A percentile compares a stretch with the other conserved stretches of the same genome.
These are phyloP conservation scores for Podila horticola DNA, from an alignment of 192 early-diverging fungal genomes.

Conservation along the genomic window DNA sequence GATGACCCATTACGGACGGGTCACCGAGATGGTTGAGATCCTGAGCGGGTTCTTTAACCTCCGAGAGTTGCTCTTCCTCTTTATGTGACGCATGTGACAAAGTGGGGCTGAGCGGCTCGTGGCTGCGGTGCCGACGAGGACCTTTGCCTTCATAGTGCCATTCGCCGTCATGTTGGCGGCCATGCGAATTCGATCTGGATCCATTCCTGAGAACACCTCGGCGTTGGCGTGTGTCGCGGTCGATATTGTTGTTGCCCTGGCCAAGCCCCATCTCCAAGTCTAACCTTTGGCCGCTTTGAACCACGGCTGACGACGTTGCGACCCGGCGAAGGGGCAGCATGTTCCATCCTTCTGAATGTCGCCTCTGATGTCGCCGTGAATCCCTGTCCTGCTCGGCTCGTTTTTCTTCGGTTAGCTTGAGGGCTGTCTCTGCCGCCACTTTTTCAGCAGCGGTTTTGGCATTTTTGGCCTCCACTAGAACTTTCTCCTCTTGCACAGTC, in stretches of 20 bases:
- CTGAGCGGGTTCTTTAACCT: neutral
- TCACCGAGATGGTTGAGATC: constrained; percentile 7
- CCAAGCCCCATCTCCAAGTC: constrained; percentile 28
- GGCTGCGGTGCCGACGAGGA: constrained; percentile 12
- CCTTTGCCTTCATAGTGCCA: neutral
- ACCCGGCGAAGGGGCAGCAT: constrained; percentile 14
- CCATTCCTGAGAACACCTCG: neutral
- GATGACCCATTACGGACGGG: constrained; percentile 3
- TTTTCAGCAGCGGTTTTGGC: constrained; percentile 36
- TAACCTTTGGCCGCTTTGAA: constrained; percentile 1
- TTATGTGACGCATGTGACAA: neutral
- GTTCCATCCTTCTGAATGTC: constrained; percentile 26
- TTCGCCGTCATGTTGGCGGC: neutral
- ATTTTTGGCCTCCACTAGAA: constrained; percentile 28
- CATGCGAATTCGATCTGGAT: constrained; percentile 20
- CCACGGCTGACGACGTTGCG: constrained; percentile 11
- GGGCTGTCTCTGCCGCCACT: constrained; percentile 8
- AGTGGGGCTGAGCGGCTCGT: neutral
- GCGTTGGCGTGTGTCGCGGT: neutral
- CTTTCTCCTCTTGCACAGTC: constrained; percentile 35
- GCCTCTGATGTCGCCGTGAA: neutral
- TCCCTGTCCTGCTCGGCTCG: neutral
- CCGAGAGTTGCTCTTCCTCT: neutral
- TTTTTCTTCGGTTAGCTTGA: constrained; percentile 13
- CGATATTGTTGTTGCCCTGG: neutral